Evolutionary conservation across 1,284 basidiomycete genomes (phyloP).

Genomic region (Apiotrichum laibachii): DNA sequence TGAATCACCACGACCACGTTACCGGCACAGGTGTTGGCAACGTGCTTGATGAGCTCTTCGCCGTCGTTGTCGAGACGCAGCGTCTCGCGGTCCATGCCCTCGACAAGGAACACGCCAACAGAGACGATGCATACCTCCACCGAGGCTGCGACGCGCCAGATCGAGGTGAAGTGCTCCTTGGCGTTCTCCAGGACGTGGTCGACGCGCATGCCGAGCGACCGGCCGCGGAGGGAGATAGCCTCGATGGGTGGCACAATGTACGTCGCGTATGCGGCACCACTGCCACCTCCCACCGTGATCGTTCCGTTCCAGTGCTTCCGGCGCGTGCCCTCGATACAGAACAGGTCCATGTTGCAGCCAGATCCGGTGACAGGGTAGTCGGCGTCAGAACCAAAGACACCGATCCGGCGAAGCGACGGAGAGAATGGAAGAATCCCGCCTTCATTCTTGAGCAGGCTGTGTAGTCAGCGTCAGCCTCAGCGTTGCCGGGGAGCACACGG

Average conservation of each 20-base stretch:
- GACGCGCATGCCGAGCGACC: slow-evolving; percentile 33
- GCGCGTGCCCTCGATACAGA: slow-evolving; percentile 35
- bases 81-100: slow-evolving; percentile 49
- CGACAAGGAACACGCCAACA: slow-evolving; percentile 49
- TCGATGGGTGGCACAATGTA: slow-evolving; percentile 49
- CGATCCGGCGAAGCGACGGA: slow-evolving; percentile 38
- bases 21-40: slow-evolving; percentile 64
- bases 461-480: not conserved
- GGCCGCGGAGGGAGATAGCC: slow-evolving; percentile 39
- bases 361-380: slow-evolving; percentile 39
- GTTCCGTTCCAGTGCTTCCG: slow-evolving; percentile 48
- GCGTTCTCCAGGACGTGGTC: slow-evolving; percentile 46
- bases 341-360: slow-evolving; percentile 45
- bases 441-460: slow-evolving; percentile 18
- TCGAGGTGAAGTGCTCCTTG: slow-evolving; percentile 29
- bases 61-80: slow-evolving; percentile 46
- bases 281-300: slow-evolving; percentile 46
- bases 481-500: not conserved
- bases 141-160: slow-evolving; percentile 33
- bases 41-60: slow-evolving; percentile 66
- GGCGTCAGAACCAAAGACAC: slow-evolving; percentile 46
- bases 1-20: slow-evolving; percentile 76
- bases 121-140: slow-evolving; percentile 54
- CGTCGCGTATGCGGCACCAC: slow-evolving; percentile 44
- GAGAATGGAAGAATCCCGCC: slow-evolving; percentile 13